A percentile compares a stretch with the other conserved stretches of the same genome.
phyloP scores from a whole-genome alignment of 352 stramenopile species.

The Pythium folliculosum region DNA sequence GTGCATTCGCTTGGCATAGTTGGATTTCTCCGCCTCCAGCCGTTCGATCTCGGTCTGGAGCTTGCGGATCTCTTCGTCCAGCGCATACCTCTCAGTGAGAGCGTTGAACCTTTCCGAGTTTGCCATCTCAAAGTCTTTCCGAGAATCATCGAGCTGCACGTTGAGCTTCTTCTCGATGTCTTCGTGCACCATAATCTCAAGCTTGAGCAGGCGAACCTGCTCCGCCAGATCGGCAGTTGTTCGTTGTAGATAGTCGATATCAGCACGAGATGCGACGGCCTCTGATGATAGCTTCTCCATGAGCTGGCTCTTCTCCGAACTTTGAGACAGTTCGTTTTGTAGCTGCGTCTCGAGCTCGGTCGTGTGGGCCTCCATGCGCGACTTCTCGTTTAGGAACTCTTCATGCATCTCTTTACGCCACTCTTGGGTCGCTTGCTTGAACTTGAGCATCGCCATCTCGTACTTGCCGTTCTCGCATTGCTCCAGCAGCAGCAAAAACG shows the following conservation, averaged over 20 bases:
- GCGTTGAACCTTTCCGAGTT: slow-evolving; percentile 71
- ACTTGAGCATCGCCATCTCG: slow-evolving; percentile 87
- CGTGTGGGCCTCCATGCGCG: slow-evolving; percentile 37
- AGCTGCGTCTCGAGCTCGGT: slow-evolving; percentile 34
- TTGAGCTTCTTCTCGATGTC: slow-evolving; percentile 66
- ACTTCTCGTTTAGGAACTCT: slow-evolving; percentile 44
- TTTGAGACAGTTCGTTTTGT: slow-evolving; percentile 37
- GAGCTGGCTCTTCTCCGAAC: slow-evolving; percentile 46
- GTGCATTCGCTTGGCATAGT: slow-evolving; percentile 67
- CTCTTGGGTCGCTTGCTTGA: slow-evolving; percentile 67
- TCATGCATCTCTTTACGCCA: slow-evolving; percentile 58
- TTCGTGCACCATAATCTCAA: slow-evolving; percentile 75
- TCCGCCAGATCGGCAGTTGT: slow-evolving; percentile 38
- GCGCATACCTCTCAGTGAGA: slow-evolving; percentile 50
- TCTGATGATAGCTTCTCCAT: slow-evolving; percentile 53
- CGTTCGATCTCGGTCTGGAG: slow-evolving; percentile 52
- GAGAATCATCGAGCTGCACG: slow-evolving; percentile 53
- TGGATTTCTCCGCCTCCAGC: slow-evolving; percentile 55
- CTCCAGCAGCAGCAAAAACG: slow-evolving; percentile 73
- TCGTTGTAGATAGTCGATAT: slow-evolving; percentile 44
- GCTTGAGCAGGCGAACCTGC: slow-evolving; percentile 54
- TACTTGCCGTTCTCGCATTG: slow-evolving; percentile 82
- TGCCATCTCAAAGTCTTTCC: slow-evolving; percentile 63
- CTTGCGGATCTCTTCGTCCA: slow-evolving; percentile 71
- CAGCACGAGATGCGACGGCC: slow-evolving; percentile 36